phyloP scores from a whole-genome alignment of 106 monocot genomes.

The Phalaenopsis aphrodite region DNA sequence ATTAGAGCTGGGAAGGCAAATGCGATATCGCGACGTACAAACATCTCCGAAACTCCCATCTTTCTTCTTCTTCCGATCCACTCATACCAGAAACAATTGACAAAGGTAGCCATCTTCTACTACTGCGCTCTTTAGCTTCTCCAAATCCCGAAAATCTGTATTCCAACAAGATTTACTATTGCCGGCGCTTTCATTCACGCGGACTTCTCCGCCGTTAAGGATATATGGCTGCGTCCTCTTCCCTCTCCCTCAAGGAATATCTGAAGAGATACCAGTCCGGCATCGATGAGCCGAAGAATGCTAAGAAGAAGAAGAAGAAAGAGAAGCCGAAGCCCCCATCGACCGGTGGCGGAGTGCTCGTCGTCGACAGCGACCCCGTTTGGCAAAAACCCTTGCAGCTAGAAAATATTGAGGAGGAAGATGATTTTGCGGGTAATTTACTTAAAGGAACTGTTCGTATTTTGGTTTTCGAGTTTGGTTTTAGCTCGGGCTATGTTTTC shows the following conservation, averaged over 20 bases:
- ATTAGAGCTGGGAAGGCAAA: too few relatives aligned
- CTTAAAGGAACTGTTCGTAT: not conserved
- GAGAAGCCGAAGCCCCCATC: constrained; percentile 16
- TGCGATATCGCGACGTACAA: too few relatives aligned
- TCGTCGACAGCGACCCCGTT: constrained; percentile 86
- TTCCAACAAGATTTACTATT: too few relatives aligned
- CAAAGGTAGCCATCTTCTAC: too few relatives aligned
- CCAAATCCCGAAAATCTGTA: too few relatives aligned
- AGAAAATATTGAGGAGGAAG: constrained; percentile 37
- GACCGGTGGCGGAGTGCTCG: constrained; percentile 43
- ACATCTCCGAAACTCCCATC: too few relatives aligned
- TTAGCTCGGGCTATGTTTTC: not conserved
- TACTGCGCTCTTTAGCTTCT: too few relatives aligned
- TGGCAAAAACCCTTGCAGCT: constrained; percentile 78
- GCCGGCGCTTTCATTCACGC: too few relatives aligned
- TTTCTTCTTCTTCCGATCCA: too few relatives aligned
- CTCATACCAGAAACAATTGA: too few relatives aligned
- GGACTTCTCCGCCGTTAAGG: not conserved
- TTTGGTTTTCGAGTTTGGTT: not conserved
- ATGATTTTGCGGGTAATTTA: constrained; percentile 29
- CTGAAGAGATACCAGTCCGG: constrained; percentile 65
- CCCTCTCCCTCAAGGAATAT: constrained; percentile 75
- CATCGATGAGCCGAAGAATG: constrained; percentile 24
- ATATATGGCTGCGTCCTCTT: constrained; percentile 16
- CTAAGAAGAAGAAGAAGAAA: constrained; percentile 75